Base-by-base conservation (phyloP, 179 eudicot genomes). In the Sideroxylon spinosum region DNA sequence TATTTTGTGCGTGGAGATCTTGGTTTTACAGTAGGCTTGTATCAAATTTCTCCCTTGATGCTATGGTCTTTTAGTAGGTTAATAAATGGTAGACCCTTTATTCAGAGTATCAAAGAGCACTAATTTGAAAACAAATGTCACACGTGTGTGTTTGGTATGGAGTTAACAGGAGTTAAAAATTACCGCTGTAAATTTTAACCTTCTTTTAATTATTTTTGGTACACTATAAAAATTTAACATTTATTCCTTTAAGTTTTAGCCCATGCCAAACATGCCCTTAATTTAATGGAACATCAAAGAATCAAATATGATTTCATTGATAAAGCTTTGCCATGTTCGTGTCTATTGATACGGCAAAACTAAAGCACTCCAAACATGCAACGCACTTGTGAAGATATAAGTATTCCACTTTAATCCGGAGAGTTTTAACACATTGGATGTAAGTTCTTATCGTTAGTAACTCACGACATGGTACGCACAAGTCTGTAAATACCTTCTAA, bases 401-500 rank as follows among this genome's bases (percentile, higher is more conserved):
- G 9, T 61, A 22, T 61, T 25, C 10, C 8, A 26, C 19, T 28
- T 25, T 28, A 28, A 12, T 13, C 37, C 26, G 5, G 32, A 17
- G n/a, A 28, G 68, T 10, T 37, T 32, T 57, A 20, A 59, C 7
- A n/a, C 14, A 7, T 64, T 64, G 20, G 50, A 26, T 52, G 26
- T 8, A 46, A 69, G 48, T 70, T 32, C 22, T 20, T 22, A 52
- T n/a, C 57, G 7, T 56, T 55, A 60, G 57, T 37, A 56, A 56
- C 22, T 59, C 59, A 56, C 6, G 44, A 23, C 59, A 28, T 52
- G 28, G 2, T 8, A 52, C 10, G 14, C 56, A 9, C 56, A 52
- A 1, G 56, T 10, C 16, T 10, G 7, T 11, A 32, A 12, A 63
- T 88, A 88, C 91, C 91, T 87, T 86, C 92, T 84, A 48, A 89